Evolutionary conservation across 768 basidiomycete genomes (phyloP), one percentile per base, ranked within the genome.

Genomic region (Phlebiopsis flavidoalba): DNA sequence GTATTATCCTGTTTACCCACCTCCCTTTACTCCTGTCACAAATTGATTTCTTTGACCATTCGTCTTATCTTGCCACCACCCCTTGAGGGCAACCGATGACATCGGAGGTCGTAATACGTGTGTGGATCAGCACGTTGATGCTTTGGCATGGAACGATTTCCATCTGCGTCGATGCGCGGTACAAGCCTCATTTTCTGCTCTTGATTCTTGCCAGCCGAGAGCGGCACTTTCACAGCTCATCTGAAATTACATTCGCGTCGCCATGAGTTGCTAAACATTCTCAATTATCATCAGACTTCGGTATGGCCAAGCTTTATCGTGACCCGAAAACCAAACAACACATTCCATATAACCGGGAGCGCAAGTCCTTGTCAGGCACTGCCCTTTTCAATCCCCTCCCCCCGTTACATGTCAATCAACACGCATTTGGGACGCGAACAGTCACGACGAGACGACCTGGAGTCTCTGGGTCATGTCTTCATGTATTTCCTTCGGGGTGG

Each of bases 361-460:
- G 97, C 69, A 99, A 98, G 80, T 94, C 91, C 58, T 77, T 98
- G 52, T 94, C 92, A 15, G 96, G 96, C 14, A 98, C 96, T 36
- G 96, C 97, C 54, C n/a, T n/a, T n/a, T n/a, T n/a, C n/a, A n/a
- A n/a, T n/a, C n/a, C n/a, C n/a, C n/a, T n/a, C n/a, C n/a, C n/a
- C n/a, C n/a, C 87, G 96, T 47, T 99, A 99, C 79, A 99, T 99
- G 96, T 93, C 91, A 52, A 99, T 98, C 81, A 99, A 99, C 72
- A 99, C 96, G 7, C 96, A 99, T 76, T 78, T 98, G 63, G 96
- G 96, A 35, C 88, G 96, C 63, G 95, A 96, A 77, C 87, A 91
- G 72, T 96, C 94, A 21, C 86, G 96, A 63, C 83, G 96, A 67
- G 96, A 99, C 72, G 96, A 99, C 73, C 75, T 99, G 33, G 96